Evolutionary conservation across 1,284 basidiomycete genomes (phyloP).

Genomic region (Fomes fomentarius): DNA sequence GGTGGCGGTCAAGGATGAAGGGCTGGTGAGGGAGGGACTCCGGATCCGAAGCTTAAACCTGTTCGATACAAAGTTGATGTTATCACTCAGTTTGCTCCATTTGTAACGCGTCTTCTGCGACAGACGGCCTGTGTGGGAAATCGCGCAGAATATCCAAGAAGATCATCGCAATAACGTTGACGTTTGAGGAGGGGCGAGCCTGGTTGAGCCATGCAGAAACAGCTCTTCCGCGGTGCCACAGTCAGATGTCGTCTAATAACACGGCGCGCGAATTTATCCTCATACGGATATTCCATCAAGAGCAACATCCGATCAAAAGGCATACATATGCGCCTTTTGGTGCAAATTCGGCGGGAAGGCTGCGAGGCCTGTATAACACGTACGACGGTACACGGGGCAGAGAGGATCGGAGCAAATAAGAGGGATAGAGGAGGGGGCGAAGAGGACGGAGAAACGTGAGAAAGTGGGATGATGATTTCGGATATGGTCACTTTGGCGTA

Average conservation of each 20-base stretch:
- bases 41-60: neutral
- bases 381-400: neutral
- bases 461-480: constrained; percentile 28
- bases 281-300: constrained; percentile 13
- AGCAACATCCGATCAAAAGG: constrained; percentile 20
- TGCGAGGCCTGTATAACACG: neutral
- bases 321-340: constrained; percentile 1
- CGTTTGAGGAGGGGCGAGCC: neutral
- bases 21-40: neutral
- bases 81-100: constrained; percentile 11
- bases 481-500: constrained; percentile 30
- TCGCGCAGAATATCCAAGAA: neutral
- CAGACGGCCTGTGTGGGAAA: constrained; percentile 17
- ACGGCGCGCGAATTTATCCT: constrained; percentile 2
- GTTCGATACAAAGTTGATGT: constrained; percentile 7
- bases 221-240: constrained; percentile 2
- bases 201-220: constrained; percentile 3
- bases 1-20: neutral
- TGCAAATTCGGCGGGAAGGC: neutral
- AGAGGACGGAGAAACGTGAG: constrained; percentile 24
- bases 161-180: constrained; percentile 1
- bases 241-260: constrained; percentile 1
- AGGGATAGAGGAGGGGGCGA: neutral
- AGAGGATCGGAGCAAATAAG: neutral
- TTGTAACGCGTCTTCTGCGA: neutral